Evolutionary conservation across 345 rosid genomes (phyloP).

Genomic region (Capsella bursapastoris): DNA sequence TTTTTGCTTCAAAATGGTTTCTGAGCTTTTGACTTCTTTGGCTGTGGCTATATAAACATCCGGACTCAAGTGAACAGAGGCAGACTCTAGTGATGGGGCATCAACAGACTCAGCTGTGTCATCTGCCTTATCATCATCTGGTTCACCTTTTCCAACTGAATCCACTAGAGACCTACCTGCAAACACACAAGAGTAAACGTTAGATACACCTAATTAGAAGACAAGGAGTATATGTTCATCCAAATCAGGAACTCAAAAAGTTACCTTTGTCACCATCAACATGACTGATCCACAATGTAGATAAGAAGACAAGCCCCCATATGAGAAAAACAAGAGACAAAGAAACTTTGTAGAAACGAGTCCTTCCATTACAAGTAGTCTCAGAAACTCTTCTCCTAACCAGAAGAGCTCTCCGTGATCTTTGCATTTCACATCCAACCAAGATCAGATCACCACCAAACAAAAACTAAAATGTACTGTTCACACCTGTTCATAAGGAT

Average conservation of each 20-base stretch:
- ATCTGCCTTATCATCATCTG: constrained; percentile 28
- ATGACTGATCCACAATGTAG: constrained; percentile 67
- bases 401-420: constrained; percentile 90
- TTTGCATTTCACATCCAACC: constrained; percentile 91
- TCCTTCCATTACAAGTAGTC: constrained; percentile 51
- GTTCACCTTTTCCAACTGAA: constrained; percentile 37
- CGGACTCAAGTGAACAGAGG: constrained; percentile 15
- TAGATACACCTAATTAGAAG: not conserved
- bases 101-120: constrained; percentile 45
- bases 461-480: not conserved
- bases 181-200: constrained; percentile 13
- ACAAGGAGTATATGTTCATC: not conserved
- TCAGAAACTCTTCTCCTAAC: constrained; percentile 76
- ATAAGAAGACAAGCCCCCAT: constrained; percentile 78
- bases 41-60: not conserved
- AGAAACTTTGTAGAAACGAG: constrained; percentile 63
- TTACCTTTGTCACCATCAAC: constrained; percentile 71
- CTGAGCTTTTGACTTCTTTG: not conserved
- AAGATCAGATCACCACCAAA: constrained; percentile 27
- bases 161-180: constrained; percentile 53
- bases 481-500: constrained; percentile 22
- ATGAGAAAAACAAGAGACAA: constrained; percentile 69
- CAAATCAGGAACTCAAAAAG: not conserved
- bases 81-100: constrained; percentile 43
- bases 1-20: not conserved